Conservation (phyloP, 2,329 filamentous ascomycete species). For the Colletotrichum salicis region DNA sequence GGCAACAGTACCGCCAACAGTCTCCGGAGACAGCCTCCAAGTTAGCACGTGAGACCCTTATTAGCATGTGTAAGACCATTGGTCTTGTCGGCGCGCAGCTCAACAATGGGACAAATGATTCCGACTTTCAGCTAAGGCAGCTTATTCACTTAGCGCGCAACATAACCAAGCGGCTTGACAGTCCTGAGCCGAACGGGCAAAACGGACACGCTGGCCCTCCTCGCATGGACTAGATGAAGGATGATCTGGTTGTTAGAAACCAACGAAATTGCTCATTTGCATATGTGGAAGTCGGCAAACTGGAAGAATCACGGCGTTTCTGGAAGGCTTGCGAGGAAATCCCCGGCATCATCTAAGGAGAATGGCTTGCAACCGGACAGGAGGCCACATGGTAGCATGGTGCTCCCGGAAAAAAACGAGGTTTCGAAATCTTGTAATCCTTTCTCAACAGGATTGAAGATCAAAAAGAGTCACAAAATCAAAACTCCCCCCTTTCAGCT, state of each 20-base stretch:
- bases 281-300: not conserved
- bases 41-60: conserved; percentile 29
- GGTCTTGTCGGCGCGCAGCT: conserved; percentile 28
- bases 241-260: too few species aligned
- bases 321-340: not conserved
- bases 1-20: conserved; percentile 21
- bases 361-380: too few species aligned
- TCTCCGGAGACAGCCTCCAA: conserved; percentile 30
- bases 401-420: too few species aligned
- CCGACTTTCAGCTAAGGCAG: conserved; percentile 31
- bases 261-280: not conserved
- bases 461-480: too few species aligned
- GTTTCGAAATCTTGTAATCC: too few species aligned
- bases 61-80: conserved; percentile 33
- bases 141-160: conserved; percentile 34
- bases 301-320: not conserved
- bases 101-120: conserved; percentile 33
- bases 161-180: conserved; percentile 29
- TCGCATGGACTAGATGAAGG: not conserved
- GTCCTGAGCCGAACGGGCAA: conserved; percentile 23
- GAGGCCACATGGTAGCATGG: too few species aligned
- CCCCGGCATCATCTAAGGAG: too few species aligned
- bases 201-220: conserved; percentile 16
- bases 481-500: too few species aligned
- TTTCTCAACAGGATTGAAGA: too few species aligned